Base-by-base conservation (phyloP, 495 filamentous ascomycete genomes). In the Penicillium coffeae region DNA sequence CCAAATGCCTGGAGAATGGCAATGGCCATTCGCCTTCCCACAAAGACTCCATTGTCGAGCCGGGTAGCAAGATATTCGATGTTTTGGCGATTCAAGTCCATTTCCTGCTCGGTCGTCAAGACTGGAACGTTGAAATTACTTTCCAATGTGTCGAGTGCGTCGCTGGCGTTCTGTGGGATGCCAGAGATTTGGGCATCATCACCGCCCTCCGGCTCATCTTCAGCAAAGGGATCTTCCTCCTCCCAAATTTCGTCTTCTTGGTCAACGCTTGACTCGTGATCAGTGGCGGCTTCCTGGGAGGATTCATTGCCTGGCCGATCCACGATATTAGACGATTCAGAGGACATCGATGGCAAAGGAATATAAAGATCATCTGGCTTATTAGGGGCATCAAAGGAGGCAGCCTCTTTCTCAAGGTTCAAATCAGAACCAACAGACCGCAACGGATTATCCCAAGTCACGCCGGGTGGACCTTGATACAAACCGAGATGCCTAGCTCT, bases 401-500 rank as follows among this genome's bases (percentile, higher is more conserved):
- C 32, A 15, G 38, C 20, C 12, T 45, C 34, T 21, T 21, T 33
- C 15, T 22, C 34, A 14, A 21, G 12, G 3, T 53, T 22, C 18
- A 51, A 4, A 18, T 50, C 48, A 10, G 34, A 32, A 9, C 19
- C 39, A 8, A 53, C 42, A 20, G 42, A 41, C 16, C 37, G 46
- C 18, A 74, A 47, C 5, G 71, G 68, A 22, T 73, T 75, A 72
- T 71, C 43, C 64, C 70, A 74, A 7, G 38, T 39, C 36, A 59
- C 52, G 20, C 53, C 58, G n/a, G 20, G 38, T 7, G 51, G 42
- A 34, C 55, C 54, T 3, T 41, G 21, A 21, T 54, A 49, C 0
- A 56, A 46, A 12, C 56, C 60, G 21, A 56, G 43, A 9, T 79
- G 73, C 64, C 75, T 76, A 50, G 70, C 67, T 32, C 83, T 79